Evolutionary conservation across 352 stramenopile species (phyloP), one percentile per base, ranked within the genome.

Genomic region (Lagenidium sp.): DNA sequence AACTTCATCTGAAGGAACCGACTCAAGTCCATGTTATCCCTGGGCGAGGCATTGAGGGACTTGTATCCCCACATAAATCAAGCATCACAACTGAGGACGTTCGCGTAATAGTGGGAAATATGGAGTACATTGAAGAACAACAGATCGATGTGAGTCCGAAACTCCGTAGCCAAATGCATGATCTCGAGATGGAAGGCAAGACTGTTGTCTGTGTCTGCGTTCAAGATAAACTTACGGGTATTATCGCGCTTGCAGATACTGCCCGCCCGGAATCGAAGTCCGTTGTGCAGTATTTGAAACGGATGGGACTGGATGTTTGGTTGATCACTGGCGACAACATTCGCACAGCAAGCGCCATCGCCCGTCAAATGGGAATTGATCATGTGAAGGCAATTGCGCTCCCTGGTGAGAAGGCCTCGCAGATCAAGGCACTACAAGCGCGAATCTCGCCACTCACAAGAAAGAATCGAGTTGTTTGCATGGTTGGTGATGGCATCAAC

Each of bases 401-500:
- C 3, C 94, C 94, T 2, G 89, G 92, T 34, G 88, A 98, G 55
- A 99, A 99, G 55, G 77, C 95, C 4, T 68, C 91, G 36, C 86
- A 92, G 55, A 90, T 98, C 47, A 88, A 86, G 50, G 71, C 67
- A 4, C 45, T 93, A 20, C 77, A 95, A 56, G 58, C 58, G 55
- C 76, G 71, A 20, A 57, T 85, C 43, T 85, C 81, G 25, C 67
- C 75, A 1, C 11, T 71, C n/a, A 95, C 81, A 1, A 54, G 70
- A 51, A 85, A 78, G 47, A 64, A 79, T 20, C 69, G 85, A 36
- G 72, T 97, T 13, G 65, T 97, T 8, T 87, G 76, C 30, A 96
- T 98, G 77, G 79, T 96, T 38, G 91, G 93, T 19, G 91, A 98
- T 48, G 92, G 93, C 22, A 95, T 98, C 39, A 98, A 98, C 60